These are phyloP conservation scores for Penicillium dipodomyicola DNA, from an alignment of 495 filamentous ascomycete species.

Conservation along the genomic window DNA sequence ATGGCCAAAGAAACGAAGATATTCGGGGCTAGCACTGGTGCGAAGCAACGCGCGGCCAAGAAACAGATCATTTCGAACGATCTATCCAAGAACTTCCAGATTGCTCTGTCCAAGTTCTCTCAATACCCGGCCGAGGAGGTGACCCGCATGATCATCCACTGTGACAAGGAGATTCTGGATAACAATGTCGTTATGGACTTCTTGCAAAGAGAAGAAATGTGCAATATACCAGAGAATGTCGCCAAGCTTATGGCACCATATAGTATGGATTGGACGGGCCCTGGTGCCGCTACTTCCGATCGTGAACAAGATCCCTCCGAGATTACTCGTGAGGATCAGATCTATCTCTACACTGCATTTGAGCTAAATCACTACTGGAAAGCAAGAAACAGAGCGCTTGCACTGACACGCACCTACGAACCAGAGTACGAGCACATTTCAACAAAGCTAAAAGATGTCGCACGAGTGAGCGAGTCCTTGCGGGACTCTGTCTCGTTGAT, in stretches of 20 bases:
- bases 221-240: conserved; percentile 85
- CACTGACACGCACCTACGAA: conserved; percentile 82
- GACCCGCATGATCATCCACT: conserved; percentile 91
- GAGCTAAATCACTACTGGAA: conserved; percentile 99
- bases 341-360: conserved; percentile 88
- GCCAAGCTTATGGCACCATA: conserved; percentile 92
- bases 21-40: conserved; percentile 60
- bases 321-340: conserved; percentile 90
- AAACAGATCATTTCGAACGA: conserved; percentile 95
- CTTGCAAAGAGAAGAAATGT: conserved; percentile 85
- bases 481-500: conserved; percentile 88
- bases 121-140: conserved; percentile 75
- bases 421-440: conserved; percentile 88
- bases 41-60: conserved; percentile 81
- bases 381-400: conserved; percentile 86
- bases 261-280: conserved; percentile 92
- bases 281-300: conserved; percentile 72
- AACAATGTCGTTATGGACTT: conserved; percentile 98
- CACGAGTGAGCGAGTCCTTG: conserved; percentile 81
- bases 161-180: conserved; percentile 86
- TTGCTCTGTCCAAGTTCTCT: conserved; percentile 87
- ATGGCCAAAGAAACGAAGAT: conserved; percentile 96
- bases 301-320: conserved; percentile 86
- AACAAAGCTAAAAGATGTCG: conserved; percentile 74
- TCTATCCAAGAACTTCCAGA: conserved; percentile 88